Evolutionary conservation across 495 filamentous ascomycete species (phyloP), one percentile per base, ranked within the genome.

Genomic region (Penicillium canariense): DNA sequence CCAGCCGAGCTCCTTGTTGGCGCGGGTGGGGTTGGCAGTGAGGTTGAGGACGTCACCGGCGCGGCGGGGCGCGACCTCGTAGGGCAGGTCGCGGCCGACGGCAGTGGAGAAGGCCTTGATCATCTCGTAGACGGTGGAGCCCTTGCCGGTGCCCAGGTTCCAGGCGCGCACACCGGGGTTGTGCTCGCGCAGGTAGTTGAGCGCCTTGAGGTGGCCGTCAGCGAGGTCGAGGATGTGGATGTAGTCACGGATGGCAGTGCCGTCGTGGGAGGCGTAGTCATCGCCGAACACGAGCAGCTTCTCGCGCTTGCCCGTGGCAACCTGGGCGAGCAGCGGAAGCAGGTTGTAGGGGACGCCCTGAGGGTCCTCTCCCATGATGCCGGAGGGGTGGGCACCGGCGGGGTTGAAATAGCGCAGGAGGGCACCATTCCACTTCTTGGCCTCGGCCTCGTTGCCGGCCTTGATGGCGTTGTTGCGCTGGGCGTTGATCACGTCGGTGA

Each of bases 321-420:
- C 94, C 75, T 97, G 94, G 31, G 91, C 94, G 25, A 97, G 81
- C 55, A 98, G 78, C 7, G 94, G 94, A 18, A 98, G 84, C 53
- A 98, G 79, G 78, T 98, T 98, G 80, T 90, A 97, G 2, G 94
- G 94, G 25, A 96, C 85, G 57, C 94, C 94, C 69, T 93, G 88
- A 30, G 94, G 94, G 72, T 98, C 92, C 74, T 98, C 94, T 50
- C 94, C 94, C 95, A 98, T 98, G 72, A 98, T 84, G 55, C 94
- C 94, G 67, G 84, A 93, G 42, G 94, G 94, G 72, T 98, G 94
- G 28, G 91, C 87, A 66, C 94, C 94, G 50, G 88, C 89, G 28
- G 94, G 94, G 80, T 98, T 98, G 80, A 98, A 98, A 77, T 98
- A 98, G 52, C 94, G 85, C 43, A 98, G 82, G 56, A 97, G 77